A percentile compares a stretch with the other conserved stretches of the same genome.
Evolutionary conservation across 441 rosid species (phyloP).

Genomic region (Euphorbia schlechtendalii): DNA sequence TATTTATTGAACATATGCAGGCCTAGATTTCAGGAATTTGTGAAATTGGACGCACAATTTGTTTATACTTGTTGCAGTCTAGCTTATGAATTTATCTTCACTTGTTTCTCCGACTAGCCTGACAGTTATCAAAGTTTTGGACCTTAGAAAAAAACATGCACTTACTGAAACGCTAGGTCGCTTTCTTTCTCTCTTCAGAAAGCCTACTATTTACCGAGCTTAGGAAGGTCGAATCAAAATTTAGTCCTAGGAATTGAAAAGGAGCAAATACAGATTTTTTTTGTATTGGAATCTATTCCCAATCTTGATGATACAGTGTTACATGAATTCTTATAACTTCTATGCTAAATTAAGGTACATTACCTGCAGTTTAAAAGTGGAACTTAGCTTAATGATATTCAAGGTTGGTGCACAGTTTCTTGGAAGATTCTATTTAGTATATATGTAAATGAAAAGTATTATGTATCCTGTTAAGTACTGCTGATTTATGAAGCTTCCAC

Average conservation of each 20-base stretch:
- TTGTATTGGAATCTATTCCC: no score
- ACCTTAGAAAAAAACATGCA: neutral
- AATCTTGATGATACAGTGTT: neutral
- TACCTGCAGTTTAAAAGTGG: neutral
- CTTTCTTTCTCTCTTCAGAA: neutral
- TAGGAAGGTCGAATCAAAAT: neutral
- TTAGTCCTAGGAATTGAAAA: neutral
- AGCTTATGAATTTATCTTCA: neutral
- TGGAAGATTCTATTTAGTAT: no score
- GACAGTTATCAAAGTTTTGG: no score
- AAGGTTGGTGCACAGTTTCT: neutral
- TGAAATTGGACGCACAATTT: neutral
- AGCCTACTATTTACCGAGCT: neutral
- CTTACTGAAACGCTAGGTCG: neutral
- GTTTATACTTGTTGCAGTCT: neutral
- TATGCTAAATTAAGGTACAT: neutral
- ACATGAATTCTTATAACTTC: neutral
- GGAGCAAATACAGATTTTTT: neutral
- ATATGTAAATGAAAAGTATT: neutral
- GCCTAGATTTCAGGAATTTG: no score
- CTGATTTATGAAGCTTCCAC: neutral
- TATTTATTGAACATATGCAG: no score
- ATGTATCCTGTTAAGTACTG: neutral
- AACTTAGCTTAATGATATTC: neutral
- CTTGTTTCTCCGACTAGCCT: neutral